These are phyloP conservation scores for Tylopilus subfusipes DNA, from an alignment of 768 basidiomycete genomes.

Conservation along the genomic window DNA sequence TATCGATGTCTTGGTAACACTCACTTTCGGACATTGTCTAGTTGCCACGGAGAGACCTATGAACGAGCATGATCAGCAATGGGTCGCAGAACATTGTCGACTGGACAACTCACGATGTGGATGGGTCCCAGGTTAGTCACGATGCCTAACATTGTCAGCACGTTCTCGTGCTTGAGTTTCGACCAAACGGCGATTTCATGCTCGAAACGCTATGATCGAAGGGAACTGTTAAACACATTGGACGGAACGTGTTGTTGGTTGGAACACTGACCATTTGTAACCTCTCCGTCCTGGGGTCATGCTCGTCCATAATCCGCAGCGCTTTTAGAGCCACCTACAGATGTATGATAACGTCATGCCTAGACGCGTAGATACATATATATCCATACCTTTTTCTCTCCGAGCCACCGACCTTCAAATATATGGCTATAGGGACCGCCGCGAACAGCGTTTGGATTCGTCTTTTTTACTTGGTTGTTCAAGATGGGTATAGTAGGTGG, in stretches of 20 bases:
- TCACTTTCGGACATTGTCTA: conserved; percentile 53
- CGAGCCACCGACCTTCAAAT: conserved; percentile 53
- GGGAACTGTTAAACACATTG: background rate
- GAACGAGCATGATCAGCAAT: background rate
- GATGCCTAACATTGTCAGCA: conserved; percentile 49
- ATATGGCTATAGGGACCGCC: conserved; percentile 56
- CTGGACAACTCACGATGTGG: conserved; percentile 39
- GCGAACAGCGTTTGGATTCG: conserved; percentile 36
- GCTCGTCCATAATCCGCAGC: conserved; percentile 43
- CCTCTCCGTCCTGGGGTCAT: conserved; percentile 42
- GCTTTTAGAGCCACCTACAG: conserved; percentile 56
- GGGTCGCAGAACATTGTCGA: background rate
- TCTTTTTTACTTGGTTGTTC: conserved; percentile 48
- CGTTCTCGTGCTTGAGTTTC: conserved; percentile 45
- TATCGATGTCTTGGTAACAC: conserved; percentile 5
- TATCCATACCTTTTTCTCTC: conserved; percentile 43
- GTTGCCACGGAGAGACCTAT: conserved; percentile 63
- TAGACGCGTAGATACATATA: background rate
- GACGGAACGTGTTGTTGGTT: background rate
- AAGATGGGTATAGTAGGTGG: conserved; percentile 51
- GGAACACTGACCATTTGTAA: conserved; percentile 30
- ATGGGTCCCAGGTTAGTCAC: conserved; percentile 52
- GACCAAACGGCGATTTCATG: conserved; percentile 57
- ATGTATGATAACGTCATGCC: background rate
- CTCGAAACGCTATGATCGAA: conserved; percentile 45